phyloP scores from a whole-genome alignment of 192 early-diverging fungal species.

The Entophlyctis helioformis region DNA sequence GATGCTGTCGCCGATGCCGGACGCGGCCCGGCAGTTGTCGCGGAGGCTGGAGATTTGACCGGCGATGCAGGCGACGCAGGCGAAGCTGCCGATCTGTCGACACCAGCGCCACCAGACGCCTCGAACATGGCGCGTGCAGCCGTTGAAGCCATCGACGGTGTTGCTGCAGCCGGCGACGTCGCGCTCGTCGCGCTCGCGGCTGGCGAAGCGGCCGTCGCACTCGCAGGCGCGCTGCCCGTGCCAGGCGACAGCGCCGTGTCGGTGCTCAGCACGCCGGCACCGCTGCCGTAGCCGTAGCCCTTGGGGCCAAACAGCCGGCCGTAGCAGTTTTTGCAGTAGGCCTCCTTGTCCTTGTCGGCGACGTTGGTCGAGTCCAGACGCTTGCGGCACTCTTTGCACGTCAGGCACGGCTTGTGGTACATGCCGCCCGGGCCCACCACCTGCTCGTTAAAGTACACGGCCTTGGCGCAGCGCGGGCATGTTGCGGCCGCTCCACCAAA shows the following conservation, averaged over 20 bases:
- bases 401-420: conserved; percentile 37
- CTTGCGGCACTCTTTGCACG: conserved; percentile 33
- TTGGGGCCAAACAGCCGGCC: conserved; percentile 39
- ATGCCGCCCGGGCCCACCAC: conserved; percentile 31
- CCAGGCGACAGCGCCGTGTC: conserved; percentile 10
- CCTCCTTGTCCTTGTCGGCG: conserved; percentile 29
- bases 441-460: conserved; percentile 37
- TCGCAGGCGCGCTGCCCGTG: background rate
- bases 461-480: conserved; percentile 28
- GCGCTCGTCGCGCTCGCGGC: background rate
- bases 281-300: conserved; percentile 26
- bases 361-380: conserved; percentile 31
- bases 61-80: too few relatives aligned
- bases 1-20: conserved; percentile 1
- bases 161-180: conserved; percentile 2
- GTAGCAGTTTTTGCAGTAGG: conserved; percentile 38
- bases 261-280: conserved; percentile 12
- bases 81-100: background rate
- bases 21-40: background rate
- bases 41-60: too few relatives aligned
- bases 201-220: too few relatives aligned
- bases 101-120: background rate
- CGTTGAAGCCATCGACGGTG: background rate
- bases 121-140: background rate
- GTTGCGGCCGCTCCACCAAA: conserved; percentile 14